Base-by-base conservation (phyloP, 2,329 filamentous ascomycete species). In the Neonectria punicea region DNA sequence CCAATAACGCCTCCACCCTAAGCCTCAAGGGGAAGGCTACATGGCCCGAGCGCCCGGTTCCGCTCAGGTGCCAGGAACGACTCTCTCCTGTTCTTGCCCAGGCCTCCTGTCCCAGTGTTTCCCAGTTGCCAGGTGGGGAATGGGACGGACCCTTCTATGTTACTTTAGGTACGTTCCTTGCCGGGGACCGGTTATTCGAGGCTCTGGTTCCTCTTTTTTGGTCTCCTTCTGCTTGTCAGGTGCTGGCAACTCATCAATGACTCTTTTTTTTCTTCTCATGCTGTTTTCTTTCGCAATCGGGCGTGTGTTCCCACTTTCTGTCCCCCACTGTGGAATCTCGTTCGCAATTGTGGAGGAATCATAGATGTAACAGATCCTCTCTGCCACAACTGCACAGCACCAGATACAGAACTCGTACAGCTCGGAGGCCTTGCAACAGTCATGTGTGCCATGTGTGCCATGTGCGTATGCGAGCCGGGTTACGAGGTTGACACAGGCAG, bases 151-250 rank as follows among this genome's bases (percentile, higher is more conserved):
- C 36, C 36, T 39, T 39, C 16, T 4, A n/a, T 39, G 25, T 25
- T 25, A 6, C 25, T 25, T 25, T 25, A 25, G 25, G 25, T 25
- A 25, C 36, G 14, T 39, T 8, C 57, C 61, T 56, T 65, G 65
- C 66, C 60, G 60, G 60, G 65, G 63, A 61, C 73, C 76, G 76
- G 74, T 76, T 78, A 77, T 77, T 78, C 74, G 73, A 78, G 76
- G 76, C 75, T 76, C 76, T 75, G 70, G 56, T n/a, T 61, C 54
- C 58, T 58, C 53, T 55, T 64, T 68, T 72, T 65, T 51, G 46
- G n/a, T 18, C 30, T 25, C 59, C 28, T 69, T 56, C 53, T 68
- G 59, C 53, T 47, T 69, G 69, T 70, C 63, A 70, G 65, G 61
- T 72, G 70, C 60, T 69, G 36, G 56, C 50, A 63, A 58, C 49